Evolutionary conservation across 257 asterid species (phyloP), one percentile per base, ranked within the genome.

Genomic region (Penstemon newberryi): DNA sequence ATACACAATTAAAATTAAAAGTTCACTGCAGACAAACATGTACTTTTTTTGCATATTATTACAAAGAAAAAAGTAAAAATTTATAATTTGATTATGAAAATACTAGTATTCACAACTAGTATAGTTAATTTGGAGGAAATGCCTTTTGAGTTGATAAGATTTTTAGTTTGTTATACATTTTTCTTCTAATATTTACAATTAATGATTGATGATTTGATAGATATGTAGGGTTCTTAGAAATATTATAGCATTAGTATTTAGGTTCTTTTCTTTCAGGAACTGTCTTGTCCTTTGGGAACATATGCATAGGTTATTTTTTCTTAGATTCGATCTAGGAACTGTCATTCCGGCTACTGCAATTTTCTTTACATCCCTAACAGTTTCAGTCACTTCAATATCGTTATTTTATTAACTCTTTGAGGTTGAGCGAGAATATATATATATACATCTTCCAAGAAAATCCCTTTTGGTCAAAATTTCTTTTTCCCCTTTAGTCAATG

Each of bases 321-420:
- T 65, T 51, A 68, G 70, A 74, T 70, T 49, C 71, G 2, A 25
- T 25, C 33, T 25, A 25, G 33, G 33, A 25, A 25, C 33, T 25
- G 33, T 25, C 33, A 25, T 25, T 25, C 33, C 33, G 33, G 33
- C 33, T 25, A 25, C 33, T 25, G 33, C 33, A 25, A 25, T 25
- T 25, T 25, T 25, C 33, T 25, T 25, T 25, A 25, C 33, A 25
- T 25, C 75, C 72, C 59, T 76, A 81, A 83, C 89, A 46, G 80
- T 83, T 73, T 81, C 84, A 85, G 87, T 87, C 95, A 80, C 78
- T 82, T 87, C 95, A 78, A 78, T 77, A 72, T 69, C 79, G 79
- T 75, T 67, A 52, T 54, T 70, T 72, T 58, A 39, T 47, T 63
- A 41, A 38, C 40, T 57, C 45, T 58, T 39, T 43, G 18, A 19